phyloP scores from a whole-genome alignment of 345 rosid species.

The Lepidium didymum region DNA sequence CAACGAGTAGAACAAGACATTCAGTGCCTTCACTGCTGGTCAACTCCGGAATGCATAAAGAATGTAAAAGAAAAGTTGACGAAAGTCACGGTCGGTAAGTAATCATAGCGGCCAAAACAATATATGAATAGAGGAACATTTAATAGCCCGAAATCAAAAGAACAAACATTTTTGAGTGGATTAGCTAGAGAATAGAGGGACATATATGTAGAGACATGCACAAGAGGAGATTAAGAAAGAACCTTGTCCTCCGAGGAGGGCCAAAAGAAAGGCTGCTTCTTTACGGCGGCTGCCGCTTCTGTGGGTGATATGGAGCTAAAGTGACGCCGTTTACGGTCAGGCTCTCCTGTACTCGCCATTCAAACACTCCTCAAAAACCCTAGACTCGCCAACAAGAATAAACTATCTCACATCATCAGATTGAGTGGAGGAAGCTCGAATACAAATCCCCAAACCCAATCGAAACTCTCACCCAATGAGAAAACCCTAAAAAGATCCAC shows the following conservation, averaged over 20 bases:
- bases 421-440: not conserved
- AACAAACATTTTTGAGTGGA: not conserved
- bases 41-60: not conserved
- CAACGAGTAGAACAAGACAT: not conserved
- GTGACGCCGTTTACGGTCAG: constrained; percentile 83
- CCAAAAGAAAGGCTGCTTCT: constrained; percentile 60
- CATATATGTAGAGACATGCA: constrained; percentile 1
- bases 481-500: constrained; percentile 20
- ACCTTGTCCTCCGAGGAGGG: constrained; percentile 75
- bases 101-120: not conserved
- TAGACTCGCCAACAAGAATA: constrained; percentile 20
- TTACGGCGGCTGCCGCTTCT: constrained; percentile 51
- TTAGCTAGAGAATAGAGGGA: not conserved
- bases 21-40: not conserved
- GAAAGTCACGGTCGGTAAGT: not conserved
- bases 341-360: constrained; percentile 94
- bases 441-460: constrained; percentile 1
- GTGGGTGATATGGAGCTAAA: constrained; percentile 71
- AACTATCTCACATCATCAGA: constrained; percentile 23
- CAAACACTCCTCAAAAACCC: constrained; percentile 32
- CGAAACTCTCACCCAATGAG: not conserved
- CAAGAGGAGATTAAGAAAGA: constrained; percentile 2
- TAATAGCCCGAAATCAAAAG: not conserved
- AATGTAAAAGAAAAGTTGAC: no score
- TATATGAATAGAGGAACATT: not conserved